Percentiles rank a stretch among this genome's conserved stretches.
These are phyloP conservation scores for Malus hybrid DNA, from an alignment of 331 rosid genomes.

Conservation along the genomic window DNA sequence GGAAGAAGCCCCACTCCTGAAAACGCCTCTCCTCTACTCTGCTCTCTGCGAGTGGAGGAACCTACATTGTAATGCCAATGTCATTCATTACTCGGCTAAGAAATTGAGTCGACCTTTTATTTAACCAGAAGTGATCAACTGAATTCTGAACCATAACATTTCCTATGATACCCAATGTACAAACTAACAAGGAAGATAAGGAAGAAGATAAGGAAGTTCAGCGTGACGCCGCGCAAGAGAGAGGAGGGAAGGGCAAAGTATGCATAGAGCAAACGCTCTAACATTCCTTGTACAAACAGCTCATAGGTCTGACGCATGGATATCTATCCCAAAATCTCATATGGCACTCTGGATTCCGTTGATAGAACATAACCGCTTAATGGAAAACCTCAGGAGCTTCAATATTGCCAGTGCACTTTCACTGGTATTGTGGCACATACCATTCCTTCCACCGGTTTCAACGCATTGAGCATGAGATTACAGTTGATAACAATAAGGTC, in stretches of 20 bases:
- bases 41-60: constrained; percentile 18
- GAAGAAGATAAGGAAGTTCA: not conserved
- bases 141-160: not conserved
- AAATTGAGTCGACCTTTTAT: not conserved
- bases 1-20: constrained; percentile 26
- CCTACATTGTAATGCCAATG: constrained; percentile 22
- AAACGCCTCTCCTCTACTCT: constrained; percentile 13
- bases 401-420: too few relatives aligned
- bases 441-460: too few relatives aligned
- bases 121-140: not conserved
- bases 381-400: too few relatives aligned
- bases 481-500: too few relatives aligned
- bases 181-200: not conserved
- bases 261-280: not conserved
- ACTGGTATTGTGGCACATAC: too few relatives aligned
- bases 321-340: not conserved
- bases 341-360: not conserved
- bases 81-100: not conserved
- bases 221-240: not conserved
- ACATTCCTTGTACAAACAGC: too few relatives aligned
- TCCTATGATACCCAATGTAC: not conserved
- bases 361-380: too few relatives aligned
- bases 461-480: too few relatives aligned
- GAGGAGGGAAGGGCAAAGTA: not conserved
- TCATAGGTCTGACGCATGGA: not conserved